Conservation (phyloP, 2,329 filamentous ascomycete genomes). For the Hypocrella siamensis region DNA sequence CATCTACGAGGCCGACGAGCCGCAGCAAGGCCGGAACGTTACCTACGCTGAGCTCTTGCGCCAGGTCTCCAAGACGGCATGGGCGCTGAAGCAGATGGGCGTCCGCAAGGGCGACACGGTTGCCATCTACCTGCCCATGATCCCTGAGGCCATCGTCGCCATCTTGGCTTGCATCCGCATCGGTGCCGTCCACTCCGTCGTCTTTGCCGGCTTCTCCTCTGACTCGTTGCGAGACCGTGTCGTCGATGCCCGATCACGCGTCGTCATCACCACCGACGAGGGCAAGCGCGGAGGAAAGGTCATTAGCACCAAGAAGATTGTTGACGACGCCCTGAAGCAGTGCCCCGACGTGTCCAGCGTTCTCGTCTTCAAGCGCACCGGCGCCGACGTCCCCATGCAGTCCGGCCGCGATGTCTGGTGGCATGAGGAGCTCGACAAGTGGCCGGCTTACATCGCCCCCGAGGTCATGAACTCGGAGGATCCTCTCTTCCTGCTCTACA, state of each 20-base stretch:
- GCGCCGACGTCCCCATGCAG: constrained; percentile 83
- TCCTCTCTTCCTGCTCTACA: constrained; percentile 94
- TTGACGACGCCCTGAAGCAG: constrained; percentile 92
- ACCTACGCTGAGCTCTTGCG: constrained; percentile 88
- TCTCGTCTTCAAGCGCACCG: constrained; percentile 90
- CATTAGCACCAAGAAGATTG: constrained; percentile 97
- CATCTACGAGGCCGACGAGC: constrained; percentile 96
- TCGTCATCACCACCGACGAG: constrained; percentile 94
- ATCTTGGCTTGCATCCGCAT: constrained; percentile 86
- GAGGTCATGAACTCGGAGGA: constrained; percentile 88
- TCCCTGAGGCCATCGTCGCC: constrained; percentile 83
- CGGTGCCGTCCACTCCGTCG: constrained; percentile 89
- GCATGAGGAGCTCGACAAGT: constrained; percentile 97
- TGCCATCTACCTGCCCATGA: constrained; percentile 96
- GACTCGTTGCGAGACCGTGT: constrained; percentile 94
- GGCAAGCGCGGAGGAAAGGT: constrained; percentile 95
- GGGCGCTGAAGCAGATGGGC: constrained; percentile 85
- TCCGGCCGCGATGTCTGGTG: constrained; percentile 86
- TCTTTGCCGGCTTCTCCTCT: constrained; percentile 94
- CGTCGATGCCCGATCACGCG: constrained; percentile 75
- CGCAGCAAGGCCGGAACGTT: constrained; percentile 70
- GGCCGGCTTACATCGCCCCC: constrained; percentile 79
- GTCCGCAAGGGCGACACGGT: constrained; percentile 96
- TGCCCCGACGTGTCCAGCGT: constrained; percentile 77
- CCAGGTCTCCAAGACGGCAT: constrained; percentile 76